These are phyloP conservation scores for Rhodotorula sp. DNA, from an alignment of 1,284 basidiomycete species.

Conservation along the genomic window DNA sequence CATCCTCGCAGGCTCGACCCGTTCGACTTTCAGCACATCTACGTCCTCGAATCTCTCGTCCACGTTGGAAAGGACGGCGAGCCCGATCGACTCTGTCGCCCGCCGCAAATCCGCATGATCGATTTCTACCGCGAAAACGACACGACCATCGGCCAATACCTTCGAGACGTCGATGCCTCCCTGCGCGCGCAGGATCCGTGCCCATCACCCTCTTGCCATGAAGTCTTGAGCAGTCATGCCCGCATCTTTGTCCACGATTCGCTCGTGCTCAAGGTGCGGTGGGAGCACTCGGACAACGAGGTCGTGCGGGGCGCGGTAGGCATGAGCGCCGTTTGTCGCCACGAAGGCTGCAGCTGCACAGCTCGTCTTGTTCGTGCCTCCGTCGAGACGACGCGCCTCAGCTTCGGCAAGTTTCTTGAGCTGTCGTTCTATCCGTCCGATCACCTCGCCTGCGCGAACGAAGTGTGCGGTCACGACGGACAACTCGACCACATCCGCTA, in stretches of 20 bases:
- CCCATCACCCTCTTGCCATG: conserved; percentile 75
- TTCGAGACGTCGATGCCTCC: conserved; percentile 66
- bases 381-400: conserved; percentile 73
- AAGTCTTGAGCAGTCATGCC: conserved; percentile 78
- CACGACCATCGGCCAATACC: conserved; percentile 85
- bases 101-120: conserved; percentile 62
- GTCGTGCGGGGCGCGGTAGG: conserved; percentile 13
- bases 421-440: conserved; percentile 87
- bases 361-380: conserved; percentile 81
- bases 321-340: conserved; percentile 38
- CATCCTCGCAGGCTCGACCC: conserved; percentile 80
- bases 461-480: conserved; percentile 86
- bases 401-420: conserved; percentile 91
- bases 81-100: conserved; percentile 49
- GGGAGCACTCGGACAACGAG: conserved; percentile 10
- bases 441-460: conserved; percentile 72
- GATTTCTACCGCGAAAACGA: conserved; percentile 93
- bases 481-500: conserved; percentile 91
- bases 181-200: conserved; percentile 69
- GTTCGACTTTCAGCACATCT: conserved; percentile 89
- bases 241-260: conserved; percentile 86
- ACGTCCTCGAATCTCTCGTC: conserved; percentile 69
- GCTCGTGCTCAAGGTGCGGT: conserved; percentile 23
- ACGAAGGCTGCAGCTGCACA: conserved; percentile 15
- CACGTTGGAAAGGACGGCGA: conserved; percentile 49